Percentiles rank a stretch among this genome's conserved stretches.
phyloP scores from a whole-genome alignment of 495 filamentous ascomycete species.

The Penicillium psychrofluorescens region DNA sequence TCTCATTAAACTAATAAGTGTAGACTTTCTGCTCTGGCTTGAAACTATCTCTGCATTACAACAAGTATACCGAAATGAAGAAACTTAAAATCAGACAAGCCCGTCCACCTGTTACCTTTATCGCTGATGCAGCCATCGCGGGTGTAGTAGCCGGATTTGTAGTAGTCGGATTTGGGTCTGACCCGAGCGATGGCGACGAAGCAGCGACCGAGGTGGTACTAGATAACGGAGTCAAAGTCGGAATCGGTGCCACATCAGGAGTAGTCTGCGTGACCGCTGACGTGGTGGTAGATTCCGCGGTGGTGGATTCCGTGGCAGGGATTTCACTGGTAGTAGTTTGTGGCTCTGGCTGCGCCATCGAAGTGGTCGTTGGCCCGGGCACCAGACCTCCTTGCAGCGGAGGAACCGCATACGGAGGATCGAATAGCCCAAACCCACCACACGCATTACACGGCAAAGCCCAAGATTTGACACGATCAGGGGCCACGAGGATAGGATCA shows the following conservation, averaged over 20 bases:
- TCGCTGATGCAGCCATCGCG: not conserved
- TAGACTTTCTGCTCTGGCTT: too few species aligned
- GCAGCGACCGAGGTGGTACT: not conserved
- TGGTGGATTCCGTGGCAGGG: too few species aligned
- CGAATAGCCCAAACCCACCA: conserved; percentile 11
- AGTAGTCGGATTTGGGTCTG: conserved; percentile 1
- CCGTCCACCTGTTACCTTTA: not conserved
- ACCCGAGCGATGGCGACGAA: not conserved
- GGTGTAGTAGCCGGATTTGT: conserved; percentile 4
- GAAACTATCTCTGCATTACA: not conserved
- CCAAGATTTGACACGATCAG: conserved; percentile 14
- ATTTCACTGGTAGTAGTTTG: conserved; percentile 1
- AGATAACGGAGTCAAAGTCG: not conserved
- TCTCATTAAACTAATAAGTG: too few species aligned
- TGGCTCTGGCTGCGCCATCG: not conserved
- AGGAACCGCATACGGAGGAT: conserved; percentile 13
- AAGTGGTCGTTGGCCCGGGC: conserved; percentile 6
- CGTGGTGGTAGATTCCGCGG: not conserved
- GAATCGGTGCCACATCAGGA: not conserved
- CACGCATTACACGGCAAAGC: conserved; percentile 15
- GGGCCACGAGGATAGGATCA: conserved; percentile 12
- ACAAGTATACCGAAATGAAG: not conserved
- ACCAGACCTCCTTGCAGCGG: conserved; percentile 10
- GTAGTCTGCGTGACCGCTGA: not conserved
- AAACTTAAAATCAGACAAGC: conserved; percentile 1